These are phyloP conservation scores for Chernovozyma sophiae-reginae DNA, from an alignment of 1,139 yeast genomes.

Conservation along the genomic window DNA sequence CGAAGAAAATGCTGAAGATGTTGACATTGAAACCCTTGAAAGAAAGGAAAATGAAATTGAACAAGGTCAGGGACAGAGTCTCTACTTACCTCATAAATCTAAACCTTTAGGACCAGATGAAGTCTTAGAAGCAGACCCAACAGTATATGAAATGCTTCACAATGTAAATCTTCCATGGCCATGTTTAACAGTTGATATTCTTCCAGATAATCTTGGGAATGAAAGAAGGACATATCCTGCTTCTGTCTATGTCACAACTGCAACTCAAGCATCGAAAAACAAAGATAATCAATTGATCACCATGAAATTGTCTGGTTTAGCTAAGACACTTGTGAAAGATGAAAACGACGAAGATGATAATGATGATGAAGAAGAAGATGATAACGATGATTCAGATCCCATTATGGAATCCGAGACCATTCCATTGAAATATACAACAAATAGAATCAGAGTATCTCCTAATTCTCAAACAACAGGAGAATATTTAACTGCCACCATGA, in stretches of 20 bases:
- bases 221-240: slow-evolving; percentile 93
- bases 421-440: slow-evolving; percentile 79
- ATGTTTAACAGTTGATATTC: slow-evolving; percentile 81
- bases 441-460: slow-evolving; percentile 83
- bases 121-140: slow-evolving; percentile 92
- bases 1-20: slow-evolving; percentile 38
- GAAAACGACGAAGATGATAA: slow-evolving; percentile 69
- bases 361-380: slow-evolving; percentile 65
- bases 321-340: slow-evolving; percentile 81
- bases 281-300: slow-evolving; percentile 87
- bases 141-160: slow-evolving; percentile 95
- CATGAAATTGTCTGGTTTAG: slow-evolving; percentile 75
- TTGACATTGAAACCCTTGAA: slow-evolving; percentile 28
- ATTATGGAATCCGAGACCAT: slow-evolving; percentile 78
- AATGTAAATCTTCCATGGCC: slow-evolving; percentile 97
- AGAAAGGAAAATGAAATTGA: slow-evolving; percentile 12
- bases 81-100: slow-evolving; percentile 84
- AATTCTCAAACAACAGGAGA: slow-evolving; percentile 74
- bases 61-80: slow-evolving; percentile 24
- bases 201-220: slow-evolving; percentile 82
- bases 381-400: slow-evolving; percentile 70
- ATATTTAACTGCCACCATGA: slow-evolving; percentile 82
- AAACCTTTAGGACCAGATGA: slow-evolving; percentile 94
- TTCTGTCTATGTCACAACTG: slow-evolving; percentile 78
- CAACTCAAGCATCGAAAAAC: slow-evolving; percentile 86